Evolutionary conservation across 129 eudicot genomes (phyloP), one percentile per base, ranked within the genome.

Genomic region (Flaveria trinervia): DNA sequence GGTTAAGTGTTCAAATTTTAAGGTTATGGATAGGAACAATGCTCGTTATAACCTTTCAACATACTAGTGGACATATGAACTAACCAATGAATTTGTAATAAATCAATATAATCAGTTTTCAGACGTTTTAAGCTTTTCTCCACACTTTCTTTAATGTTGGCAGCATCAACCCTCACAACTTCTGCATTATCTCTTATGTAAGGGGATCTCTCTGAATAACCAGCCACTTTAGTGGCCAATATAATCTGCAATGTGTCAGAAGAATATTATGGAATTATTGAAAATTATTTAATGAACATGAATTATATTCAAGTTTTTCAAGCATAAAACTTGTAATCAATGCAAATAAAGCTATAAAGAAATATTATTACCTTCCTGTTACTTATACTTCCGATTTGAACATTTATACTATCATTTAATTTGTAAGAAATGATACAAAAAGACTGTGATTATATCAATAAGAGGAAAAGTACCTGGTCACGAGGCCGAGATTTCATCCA

Each of bases 61-160:
- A 48, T 48, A 48, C n/a, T 48, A 48, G 6, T 4, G 17, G 64
- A 45, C 2, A 44, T 57, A 28, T 61, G 59, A 46, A n/a, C 62
- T 88, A 79, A 94, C 98, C 97, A 94, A 82, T 94, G 98, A 75
- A 94, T 94, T 87, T 94, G 98, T 72, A 94, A 78, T 28, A 94
- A 83, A 83, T 94, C 98, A 28, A 94, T 91, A 81, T 91, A 94
- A 86, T 94, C 96, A 73, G 97, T 94, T 60, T 86, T 81, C 43
- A 91, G 89, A 68, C 97, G 96, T 81, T 87, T 89, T 67, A 94
- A 88, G 77, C 97, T 94, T 86, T 94, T 91, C 84, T 94, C 97
- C 30, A 94, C 97, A 80, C 98, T 94, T 80, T 94, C 98, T 88
- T 70, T 87, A 62, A 91, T 86, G 73, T 94, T 91, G 68, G 90